These are phyloP conservation scores for Kodamaea fungicola DNA, from an alignment of 1,139 yeast genomes.

Conservation along the genomic window DNA sequence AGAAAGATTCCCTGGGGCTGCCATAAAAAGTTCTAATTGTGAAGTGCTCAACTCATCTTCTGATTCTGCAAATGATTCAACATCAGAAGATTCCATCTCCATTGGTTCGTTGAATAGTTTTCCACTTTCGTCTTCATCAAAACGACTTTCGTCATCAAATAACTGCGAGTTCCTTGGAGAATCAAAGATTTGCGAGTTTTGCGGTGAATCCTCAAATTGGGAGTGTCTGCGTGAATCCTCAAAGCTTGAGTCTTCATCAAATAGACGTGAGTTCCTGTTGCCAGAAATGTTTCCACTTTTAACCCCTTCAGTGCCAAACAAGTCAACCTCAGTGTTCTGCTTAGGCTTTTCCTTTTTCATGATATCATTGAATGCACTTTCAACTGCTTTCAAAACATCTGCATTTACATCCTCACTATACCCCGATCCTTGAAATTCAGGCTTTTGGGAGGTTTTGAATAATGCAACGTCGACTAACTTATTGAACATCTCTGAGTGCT, in stretches of 20 bases:
- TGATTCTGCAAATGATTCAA: conserved; percentile 24
- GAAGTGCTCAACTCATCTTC: conserved; percentile 12
- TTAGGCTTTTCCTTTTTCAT: conserved; percentile 29
- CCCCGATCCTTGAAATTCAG: conserved; percentile 2
- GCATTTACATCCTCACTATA: conserved; percentile 26
- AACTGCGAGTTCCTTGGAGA: not conserved
- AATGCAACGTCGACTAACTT: conserved; percentile 30
- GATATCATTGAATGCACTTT: conserved; percentile 66
- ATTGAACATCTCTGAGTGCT: conserved; percentile 32
- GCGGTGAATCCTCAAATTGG: not conserved
- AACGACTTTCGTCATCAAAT: not conserved
- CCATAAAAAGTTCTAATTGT: conserved; percentile 37
- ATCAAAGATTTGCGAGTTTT: not conserved
- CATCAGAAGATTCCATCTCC: conserved; percentile 19
- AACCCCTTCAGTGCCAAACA: conserved; percentile 35
- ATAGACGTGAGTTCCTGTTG: conserved; percentile 26
- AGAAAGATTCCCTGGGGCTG: conserved; percentile 69
- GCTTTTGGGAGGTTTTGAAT: not conserved
- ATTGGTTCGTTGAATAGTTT: conserved; percentile 24
- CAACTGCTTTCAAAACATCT: conserved; percentile 60
- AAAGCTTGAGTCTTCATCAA: conserved; percentile 25
- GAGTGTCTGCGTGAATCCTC: not conserved
- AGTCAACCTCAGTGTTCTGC: conserved; percentile 11
- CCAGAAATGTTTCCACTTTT: conserved; percentile 3
- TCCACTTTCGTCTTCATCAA: not conserved